Conservation (phyloP, 1,284 basidiomycete genomes). For the Ustilago vetiveriae region DNA sequence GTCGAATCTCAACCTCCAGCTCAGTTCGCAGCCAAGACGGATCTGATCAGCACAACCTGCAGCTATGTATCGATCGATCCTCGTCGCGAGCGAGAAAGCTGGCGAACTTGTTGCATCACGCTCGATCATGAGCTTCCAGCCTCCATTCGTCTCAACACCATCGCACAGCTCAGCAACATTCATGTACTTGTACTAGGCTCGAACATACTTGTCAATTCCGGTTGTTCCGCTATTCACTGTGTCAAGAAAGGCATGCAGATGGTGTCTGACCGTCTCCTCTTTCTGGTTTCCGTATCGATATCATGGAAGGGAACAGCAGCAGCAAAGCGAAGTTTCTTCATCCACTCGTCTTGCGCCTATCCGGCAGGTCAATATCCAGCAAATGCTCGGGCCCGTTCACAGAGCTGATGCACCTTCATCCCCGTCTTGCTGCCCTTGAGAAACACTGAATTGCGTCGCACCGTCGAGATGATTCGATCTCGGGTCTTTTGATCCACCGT, state of each 20-base stretch:
- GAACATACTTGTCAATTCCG: neutral
- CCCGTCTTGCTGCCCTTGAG: constrained; percentile 65
- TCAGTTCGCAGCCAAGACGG: neutral
- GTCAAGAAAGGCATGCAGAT: no score
- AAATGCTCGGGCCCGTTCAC: constrained; percentile 65
- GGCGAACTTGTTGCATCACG: constrained; percentile 11
- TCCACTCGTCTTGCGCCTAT: no score
- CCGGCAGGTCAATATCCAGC: constrained; percentile 63
- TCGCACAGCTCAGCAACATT: neutral
- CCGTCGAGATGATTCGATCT: constrained; percentile 57
- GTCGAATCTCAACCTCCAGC: constrained; percentile 20
- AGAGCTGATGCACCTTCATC: constrained; percentile 62
- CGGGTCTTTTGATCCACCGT: constrained; percentile 49
- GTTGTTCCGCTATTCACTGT: no score
- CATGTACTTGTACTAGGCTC: constrained; percentile 36
- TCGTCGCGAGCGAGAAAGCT: constrained; percentile 19
- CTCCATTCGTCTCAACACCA: neutral
- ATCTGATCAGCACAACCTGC: constrained; percentile 32
- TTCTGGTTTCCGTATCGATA: no score
- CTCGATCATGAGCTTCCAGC: constrained; percentile 13
- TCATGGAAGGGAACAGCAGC: no score
- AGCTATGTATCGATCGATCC: constrained; percentile 34
- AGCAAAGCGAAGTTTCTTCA: neutral
- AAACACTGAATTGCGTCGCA: constrained; percentile 61
- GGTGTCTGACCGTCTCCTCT: no score